Percentiles rank a stretch among this genome's conserved stretches.
phyloP scores from a whole-genome alignment of 2,329 filamentous ascomycete species.

The Fusarium praegraminearum region DNA sequence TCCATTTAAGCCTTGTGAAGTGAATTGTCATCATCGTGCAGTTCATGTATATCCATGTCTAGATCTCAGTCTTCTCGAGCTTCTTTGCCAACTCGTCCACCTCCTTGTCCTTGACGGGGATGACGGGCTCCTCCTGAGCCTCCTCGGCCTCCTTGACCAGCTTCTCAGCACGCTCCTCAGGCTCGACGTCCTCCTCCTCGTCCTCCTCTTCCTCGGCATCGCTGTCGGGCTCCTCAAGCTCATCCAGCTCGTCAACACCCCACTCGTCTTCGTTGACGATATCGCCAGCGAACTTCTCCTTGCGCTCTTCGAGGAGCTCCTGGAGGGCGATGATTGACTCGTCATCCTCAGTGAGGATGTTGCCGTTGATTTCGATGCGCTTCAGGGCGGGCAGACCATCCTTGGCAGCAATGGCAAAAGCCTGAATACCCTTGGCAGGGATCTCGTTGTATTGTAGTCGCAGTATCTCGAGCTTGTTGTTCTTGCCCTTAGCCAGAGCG shows the following conservation, averaged over 20 bases:
- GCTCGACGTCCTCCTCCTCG: conserved; percentile 71
- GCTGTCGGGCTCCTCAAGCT: conserved; percentile 82
- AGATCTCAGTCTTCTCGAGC: conserved; percentile 77
- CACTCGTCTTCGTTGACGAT: conserved; percentile 80
- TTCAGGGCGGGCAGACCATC: conserved; percentile 78
- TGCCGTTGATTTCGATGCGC: conserved; percentile 94
- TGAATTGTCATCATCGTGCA: conserved; percentile 44
- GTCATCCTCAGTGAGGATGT: conserved; percentile 92
- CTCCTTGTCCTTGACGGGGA: conserved; percentile 77
- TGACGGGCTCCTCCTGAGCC: conserved; percentile 79
- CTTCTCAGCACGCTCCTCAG: conserved; percentile 76
- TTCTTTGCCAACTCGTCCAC: conserved; percentile 84
- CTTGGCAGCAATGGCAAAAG: conserved; percentile 75
- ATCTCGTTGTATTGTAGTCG: conserved; percentile 96
- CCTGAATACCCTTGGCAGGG: conserved; percentile 78
- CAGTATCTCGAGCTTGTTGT: conserved; percentile 82
- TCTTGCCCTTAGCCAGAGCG: conserved; percentile 79
- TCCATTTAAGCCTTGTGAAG: conserved; percentile 44
- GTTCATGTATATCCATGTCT: conserved; percentile 48
- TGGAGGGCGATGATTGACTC: conserved; percentile 75
- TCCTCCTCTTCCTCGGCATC: conserved; percentile 77
- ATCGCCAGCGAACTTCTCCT: conserved; percentile 77
- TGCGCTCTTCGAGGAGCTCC: conserved; percentile 79
- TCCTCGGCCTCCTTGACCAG: conserved; percentile 75
- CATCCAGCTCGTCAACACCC: conserved; percentile 87